Evolutionary conservation across 2,329 filamentous ascomycete genomes (phyloP).

Genomic region (Mycocentrospora acerina): DNA sequence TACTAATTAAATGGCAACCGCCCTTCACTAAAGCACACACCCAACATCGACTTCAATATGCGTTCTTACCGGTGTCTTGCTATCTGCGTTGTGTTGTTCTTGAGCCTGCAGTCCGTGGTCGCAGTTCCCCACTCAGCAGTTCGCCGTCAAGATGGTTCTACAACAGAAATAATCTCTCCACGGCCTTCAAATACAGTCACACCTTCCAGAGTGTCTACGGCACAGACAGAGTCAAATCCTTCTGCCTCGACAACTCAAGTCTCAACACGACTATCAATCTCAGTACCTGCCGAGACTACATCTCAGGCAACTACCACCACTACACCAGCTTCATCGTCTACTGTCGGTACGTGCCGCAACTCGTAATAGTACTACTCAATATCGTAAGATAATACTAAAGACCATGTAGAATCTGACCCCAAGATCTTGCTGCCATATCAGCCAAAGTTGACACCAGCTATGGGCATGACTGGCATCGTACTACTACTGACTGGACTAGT

Average conservation of each 20-base stretch:
- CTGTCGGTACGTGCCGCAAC: constrained; percentile 19
- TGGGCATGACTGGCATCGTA: constrained; percentile 75
- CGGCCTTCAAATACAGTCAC: constrained; percentile 18
- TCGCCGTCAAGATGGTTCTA: constrained; percentile 34
- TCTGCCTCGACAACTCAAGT: constrained; percentile 13
- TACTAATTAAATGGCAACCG: constrained; percentile 29
- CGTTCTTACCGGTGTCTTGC: constrained; percentile 27
- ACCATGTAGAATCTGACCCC: constrained; percentile 9
- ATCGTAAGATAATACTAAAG: neutral
- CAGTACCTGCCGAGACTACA: constrained; percentile 19
- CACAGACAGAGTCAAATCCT: constrained; percentile 12
- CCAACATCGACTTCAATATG: constrained; percentile 24
- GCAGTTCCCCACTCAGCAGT: constrained; percentile 25
- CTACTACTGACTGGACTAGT: constrained; percentile 71
- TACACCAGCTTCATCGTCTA: constrained; percentile 18
- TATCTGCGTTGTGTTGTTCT: constrained; percentile 26
- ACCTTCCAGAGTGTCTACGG: constrained; percentile 13
- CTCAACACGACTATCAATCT: constrained; percentile 16
- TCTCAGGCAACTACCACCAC: constrained; percentile 14
- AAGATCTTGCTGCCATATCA: constrained; percentile 62
- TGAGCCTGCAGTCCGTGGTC: constrained; percentile 26
- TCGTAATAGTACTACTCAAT: neutral
- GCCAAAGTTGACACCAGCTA: constrained; percentile 76
- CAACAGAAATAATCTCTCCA: constrained; percentile 11
- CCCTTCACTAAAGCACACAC: constrained; percentile 12